A percentile compares a stretch with the other conserved stretches of the same genome.
Conservation (phyloP, 768 basidiomycete genomes). For the Naganishia friedmannii region DNA sequence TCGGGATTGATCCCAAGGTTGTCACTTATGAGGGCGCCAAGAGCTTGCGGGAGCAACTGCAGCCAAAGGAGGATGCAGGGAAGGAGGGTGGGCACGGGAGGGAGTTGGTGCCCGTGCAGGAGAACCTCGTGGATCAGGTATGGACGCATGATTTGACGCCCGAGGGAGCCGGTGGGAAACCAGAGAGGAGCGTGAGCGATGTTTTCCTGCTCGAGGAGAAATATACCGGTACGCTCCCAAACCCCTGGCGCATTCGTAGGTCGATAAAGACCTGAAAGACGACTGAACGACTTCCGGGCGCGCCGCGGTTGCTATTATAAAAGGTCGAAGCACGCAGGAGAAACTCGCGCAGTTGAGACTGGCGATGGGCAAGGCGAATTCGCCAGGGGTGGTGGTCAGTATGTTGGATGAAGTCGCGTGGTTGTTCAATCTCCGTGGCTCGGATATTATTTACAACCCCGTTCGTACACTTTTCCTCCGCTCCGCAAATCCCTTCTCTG, state of each 20-base stretch:
- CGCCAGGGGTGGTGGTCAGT: constrained; percentile 69
- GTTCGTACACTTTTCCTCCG: constrained; percentile 39
- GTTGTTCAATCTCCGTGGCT: constrained; percentile 69
- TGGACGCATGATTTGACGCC: constrained; percentile 29
- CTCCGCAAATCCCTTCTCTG: no score
- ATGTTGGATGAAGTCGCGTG: constrained; percentile 90
- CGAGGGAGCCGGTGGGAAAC: constrained; percentile 53
- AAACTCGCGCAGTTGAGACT: constrained; percentile 70
- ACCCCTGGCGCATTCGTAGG: no score
- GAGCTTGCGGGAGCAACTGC: constrained; percentile 6
- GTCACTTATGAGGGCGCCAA: constrained; percentile 44
- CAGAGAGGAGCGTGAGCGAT: constrained; percentile 64
- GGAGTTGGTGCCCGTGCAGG: constrained; percentile 61
- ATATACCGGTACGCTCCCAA: constrained; percentile 61
- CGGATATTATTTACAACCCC: constrained; percentile 86
- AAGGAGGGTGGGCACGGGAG: neutral
- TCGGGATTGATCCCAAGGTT: constrained; percentile 71
- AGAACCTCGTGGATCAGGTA: constrained; percentile 63
- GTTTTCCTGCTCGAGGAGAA: constrained; percentile 70
- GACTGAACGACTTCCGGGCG: no score
- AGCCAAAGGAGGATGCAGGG: constrained; percentile 1
- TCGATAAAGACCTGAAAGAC: no score
- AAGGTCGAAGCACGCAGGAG: constrained; percentile 36
- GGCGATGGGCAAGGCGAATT: constrained; percentile 60
- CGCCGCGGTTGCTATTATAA: no score